Base-by-base conservation (phyloP, 768 basidiomycete species). In the Suillus subalutaceus region DNA sequence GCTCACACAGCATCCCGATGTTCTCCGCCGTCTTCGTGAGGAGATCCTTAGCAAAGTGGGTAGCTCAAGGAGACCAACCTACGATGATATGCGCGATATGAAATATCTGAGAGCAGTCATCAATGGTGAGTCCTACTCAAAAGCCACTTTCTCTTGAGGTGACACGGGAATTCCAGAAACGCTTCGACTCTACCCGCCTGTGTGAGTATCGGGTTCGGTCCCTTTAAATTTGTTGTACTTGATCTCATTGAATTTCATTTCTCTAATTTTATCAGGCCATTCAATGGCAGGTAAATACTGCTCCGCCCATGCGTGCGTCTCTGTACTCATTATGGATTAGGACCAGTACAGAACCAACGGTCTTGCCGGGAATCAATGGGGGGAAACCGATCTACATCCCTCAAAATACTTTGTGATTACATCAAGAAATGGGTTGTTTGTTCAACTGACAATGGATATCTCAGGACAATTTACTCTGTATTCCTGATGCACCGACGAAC, bases 401-500 rank as follows among this genome's bases (percentile, higher is more conserved):
- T 1, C 66, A 73, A 3, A 71, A 72, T 41, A 77, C 77, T 20
- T 65, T 66, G 78, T 79, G 61, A 67, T 66, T 56, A 30, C 16
- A n/a, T 46, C 30, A 41, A 67, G 23, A 55, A 20, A 26, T 2
- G 3, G 32, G 0, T 3, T 50, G 18, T n/a, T 55, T 4, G 0
- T 52, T n/a, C 12, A 1, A 26, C 10, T 37, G 16, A 32, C 9
- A 41, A 30, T 44, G 56, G 16, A 30, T 40, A 0, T 38, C 55
- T 10, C 44, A 84, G 85, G 52, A 68, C 77, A 32, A 65, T 73
- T 0, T 90, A 87, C 69, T 81, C 83, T 9, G 80, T 87, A 6
- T 74, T 79, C 63, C 66, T 85, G 40, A 88, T 89, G 87, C 90
- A 91, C 43, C 81, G 88, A 7, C 80, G 88, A 40, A 81, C 75